Conservation (phyloP, 1,284 basidiomycete genomes). For the Trametes hirsuta region DNA sequence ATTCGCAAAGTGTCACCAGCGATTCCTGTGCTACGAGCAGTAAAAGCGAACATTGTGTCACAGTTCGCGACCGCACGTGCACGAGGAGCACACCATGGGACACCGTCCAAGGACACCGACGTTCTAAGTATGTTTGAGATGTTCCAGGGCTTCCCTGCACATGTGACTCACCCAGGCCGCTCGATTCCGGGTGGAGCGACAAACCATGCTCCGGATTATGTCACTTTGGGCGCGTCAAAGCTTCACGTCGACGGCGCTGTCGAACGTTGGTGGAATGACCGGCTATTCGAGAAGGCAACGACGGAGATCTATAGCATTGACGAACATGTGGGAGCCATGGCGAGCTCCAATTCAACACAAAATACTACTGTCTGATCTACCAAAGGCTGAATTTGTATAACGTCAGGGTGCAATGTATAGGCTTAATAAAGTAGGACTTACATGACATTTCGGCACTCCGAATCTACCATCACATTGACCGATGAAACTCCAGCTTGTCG, state of each 20-base stretch:
- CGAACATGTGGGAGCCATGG: too few species aligned
- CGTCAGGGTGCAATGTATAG: too few species aligned
- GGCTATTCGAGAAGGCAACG: background rate
- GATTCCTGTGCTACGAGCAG: background rate
- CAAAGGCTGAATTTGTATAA: too few species aligned
- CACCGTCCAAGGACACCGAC: constrained; percentile 1
- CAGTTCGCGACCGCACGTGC: background rate
- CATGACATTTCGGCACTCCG: too few species aligned
- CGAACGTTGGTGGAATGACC: constrained; percentile 5
- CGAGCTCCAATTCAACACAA: too few species aligned
- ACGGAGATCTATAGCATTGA: background rate
- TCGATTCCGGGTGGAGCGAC: background rate
- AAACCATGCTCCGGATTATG: too few species aligned
- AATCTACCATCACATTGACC: too few species aligned
- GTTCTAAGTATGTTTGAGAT: background rate
- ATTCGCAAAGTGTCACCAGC: constrained; percentile 10
- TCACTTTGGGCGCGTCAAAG: background rate
- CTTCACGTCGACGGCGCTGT: background rate
- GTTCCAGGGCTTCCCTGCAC: background rate
- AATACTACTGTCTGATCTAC: too few species aligned
- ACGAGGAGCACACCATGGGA: background rate
- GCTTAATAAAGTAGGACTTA: too few species aligned
- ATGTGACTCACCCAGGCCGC: background rate
- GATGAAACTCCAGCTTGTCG: too few species aligned
- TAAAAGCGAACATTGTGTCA: background rate